phyloP scores from a whole-genome alignment of 441 rosid species.

The Kokia cookei region DNA sequence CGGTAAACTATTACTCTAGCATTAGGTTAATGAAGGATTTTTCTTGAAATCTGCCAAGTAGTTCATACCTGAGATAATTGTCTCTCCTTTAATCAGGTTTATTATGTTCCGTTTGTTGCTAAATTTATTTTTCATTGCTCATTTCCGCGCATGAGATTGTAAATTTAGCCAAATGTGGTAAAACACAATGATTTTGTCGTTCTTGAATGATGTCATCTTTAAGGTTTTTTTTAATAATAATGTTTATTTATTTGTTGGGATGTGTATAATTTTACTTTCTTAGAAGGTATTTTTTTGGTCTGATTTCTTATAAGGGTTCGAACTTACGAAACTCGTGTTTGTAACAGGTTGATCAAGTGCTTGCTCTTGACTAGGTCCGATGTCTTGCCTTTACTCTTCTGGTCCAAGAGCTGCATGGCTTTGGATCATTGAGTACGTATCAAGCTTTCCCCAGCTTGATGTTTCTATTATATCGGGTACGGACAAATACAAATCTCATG shows the following conservation, averaged over 20 bases:
- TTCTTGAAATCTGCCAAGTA: background rate
- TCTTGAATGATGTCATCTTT: background rate
- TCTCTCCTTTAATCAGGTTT: background rate
- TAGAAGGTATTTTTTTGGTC: background rate
- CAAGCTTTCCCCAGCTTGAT: conserved; percentile 24
- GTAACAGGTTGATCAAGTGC: background rate
- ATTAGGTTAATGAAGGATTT: background rate
- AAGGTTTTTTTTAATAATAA: background rate
- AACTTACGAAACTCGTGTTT: background rate
- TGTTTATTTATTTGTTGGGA: background rate
- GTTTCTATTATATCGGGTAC: conserved; percentile 32
- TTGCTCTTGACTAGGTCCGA: background rate
- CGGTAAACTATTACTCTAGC: background rate
- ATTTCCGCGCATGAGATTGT: too few species aligned
- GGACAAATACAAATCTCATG: background rate
- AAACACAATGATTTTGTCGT: background rate
- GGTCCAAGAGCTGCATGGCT: conserved; percentile 28
- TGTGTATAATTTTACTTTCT: background rate
- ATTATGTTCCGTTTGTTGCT: background rate
- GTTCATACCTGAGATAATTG: background rate
- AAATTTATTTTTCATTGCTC: background rate
- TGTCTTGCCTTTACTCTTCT: background rate
- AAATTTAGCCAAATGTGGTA: background rate
- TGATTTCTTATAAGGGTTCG: background rate
- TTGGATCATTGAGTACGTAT: conserved; percentile 45